phyloP scores from a whole-genome alignment of 306 rosid genomes.

The Gastrolobium bilobum region DNA sequence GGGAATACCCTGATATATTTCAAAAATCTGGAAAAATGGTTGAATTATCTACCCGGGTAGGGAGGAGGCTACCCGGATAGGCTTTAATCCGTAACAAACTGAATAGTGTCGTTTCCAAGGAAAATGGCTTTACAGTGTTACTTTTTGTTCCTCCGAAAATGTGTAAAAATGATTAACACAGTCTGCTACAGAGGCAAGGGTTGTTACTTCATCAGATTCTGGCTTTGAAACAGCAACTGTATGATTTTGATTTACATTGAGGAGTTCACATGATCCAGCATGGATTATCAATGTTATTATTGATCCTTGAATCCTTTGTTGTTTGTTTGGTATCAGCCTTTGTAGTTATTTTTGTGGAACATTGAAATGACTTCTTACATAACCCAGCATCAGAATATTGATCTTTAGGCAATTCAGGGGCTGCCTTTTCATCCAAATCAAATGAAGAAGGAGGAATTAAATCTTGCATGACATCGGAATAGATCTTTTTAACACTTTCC shows the following conservation, averaged over 20 bases:
- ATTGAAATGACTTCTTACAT: slow-evolving; percentile 46
- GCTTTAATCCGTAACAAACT: no score
- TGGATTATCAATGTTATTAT: slow-evolving; percentile 36
- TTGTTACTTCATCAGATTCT: slow-evolving; percentile 47
- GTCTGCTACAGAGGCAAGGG: slow-evolving; percentile 42
- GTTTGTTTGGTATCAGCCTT: slow-evolving; percentile 43
- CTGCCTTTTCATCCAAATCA: slow-evolving; percentile 52
- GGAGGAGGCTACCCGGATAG: no score
- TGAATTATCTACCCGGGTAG: no score
- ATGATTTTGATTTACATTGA: slow-evolving; percentile 49
- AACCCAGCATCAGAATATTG: slow-evolving; percentile 48
- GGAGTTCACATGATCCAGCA: slow-evolving; percentile 41
- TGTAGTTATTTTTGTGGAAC: slow-evolving; percentile 48
- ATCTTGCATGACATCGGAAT: slow-evolving; percentile 78
- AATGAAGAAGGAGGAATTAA: slow-evolving; percentile 59
- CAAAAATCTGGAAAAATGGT: no score
- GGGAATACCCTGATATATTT: no score
- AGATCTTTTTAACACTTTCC: slow-evolving; percentile 75
- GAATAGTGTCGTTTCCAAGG: no score
- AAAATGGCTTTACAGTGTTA: no score
- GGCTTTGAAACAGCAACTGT: slow-evolving; percentile 43
- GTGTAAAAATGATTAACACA: no score
- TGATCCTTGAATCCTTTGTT: slow-evolving; percentile 48
- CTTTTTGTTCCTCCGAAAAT: no score
- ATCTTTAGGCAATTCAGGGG: slow-evolving; percentile 49